A percentile compares a stretch with the other conserved stretches of the same genome.
Conservation (phyloP, 768 basidiomycete genomes). For the Leccinum rimulosum region DNA sequence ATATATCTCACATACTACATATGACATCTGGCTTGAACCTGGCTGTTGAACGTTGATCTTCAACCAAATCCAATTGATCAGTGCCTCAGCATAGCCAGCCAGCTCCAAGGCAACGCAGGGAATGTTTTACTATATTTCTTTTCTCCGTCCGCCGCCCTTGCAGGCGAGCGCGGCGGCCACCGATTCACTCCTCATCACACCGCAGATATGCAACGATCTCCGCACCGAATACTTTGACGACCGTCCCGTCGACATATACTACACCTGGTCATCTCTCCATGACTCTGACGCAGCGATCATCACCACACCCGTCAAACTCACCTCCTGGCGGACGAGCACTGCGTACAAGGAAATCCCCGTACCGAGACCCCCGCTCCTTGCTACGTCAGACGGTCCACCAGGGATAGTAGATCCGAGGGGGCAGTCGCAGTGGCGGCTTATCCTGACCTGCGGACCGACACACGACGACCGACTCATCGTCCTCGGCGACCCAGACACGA, state of each 20-base stretch:
- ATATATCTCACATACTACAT: too few species aligned
- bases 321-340: conserved; percentile 63
- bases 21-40: too few species aligned
- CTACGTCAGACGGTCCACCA: background rate
- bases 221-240: conserved; percentile 68
- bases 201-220: conserved; percentile 87
- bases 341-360: conserved; percentile 78
- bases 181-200: conserved; percentile 56
- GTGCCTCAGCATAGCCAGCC: too few species aligned
- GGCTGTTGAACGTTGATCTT: too few species aligned
- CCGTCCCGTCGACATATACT: conserved; percentile 65
- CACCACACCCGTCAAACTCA: conserved; percentile 58
- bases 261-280: conserved; percentile 52
- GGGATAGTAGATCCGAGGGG: conserved; percentile 31
- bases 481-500: conserved; percentile 39
- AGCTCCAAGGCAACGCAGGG: too few species aligned
- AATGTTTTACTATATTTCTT: conserved; percentile 90
- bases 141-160: conserved; percentile 80
- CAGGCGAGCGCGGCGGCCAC: conserved; percentile 41
- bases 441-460: conserved; percentile 45
- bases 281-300: conserved; percentile 31
- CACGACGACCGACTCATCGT: conserved; percentile 35
- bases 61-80: too few species aligned
- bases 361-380: conserved; percentile 52
- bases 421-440: conserved; percentile 53